Conservation (phyloP, 768 basidiomycete species). For the Omphalotus guepiniiformis region DNA sequence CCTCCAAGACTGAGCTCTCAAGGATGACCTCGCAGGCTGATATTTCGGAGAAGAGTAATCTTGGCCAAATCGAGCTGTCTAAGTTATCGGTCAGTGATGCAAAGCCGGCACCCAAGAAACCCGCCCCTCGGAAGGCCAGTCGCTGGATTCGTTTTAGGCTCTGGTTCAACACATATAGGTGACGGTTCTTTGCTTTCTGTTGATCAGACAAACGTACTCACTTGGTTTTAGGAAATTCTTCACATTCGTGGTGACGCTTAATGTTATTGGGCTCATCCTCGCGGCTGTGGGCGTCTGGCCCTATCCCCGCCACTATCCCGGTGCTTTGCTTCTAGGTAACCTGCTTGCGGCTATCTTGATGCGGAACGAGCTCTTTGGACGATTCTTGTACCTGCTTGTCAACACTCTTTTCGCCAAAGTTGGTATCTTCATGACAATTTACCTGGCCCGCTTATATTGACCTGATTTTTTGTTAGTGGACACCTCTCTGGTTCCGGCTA, state of each 20-base stretch:
- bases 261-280: constrained; percentile 54
- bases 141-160: constrained; percentile 57
- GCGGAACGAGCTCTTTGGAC: constrained; percentile 80
- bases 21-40: neutral
- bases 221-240: constrained; percentile 72
- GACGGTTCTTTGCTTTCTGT: constrained; percentile 16
- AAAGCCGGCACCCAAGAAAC: constrained; percentile 9
- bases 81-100: neutral
- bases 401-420: constrained; percentile 82
- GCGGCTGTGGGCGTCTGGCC: constrained; percentile 63
- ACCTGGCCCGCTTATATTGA: neutral
- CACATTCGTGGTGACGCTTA: constrained; percentile 53
- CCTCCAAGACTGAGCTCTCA: neutral
- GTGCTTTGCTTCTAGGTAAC: constrained; percentile 74
- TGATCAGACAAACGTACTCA: too few relatives aligned
- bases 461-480: constrained; percentile 33
- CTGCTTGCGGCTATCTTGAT: constrained; percentile 68
- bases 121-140: constrained; percentile 38
- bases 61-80: neutral
- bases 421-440: constrained; percentile 3
- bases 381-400: constrained; percentile 65
- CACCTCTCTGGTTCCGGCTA: constrained; percentile 60
- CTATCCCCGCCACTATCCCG: constrained; percentile 62
- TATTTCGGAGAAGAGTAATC: neutral
- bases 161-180: constrained; percentile 84